Evolutionary conservation across 148 eudicot species (phyloP), one percentile per base, ranked within the genome.

Genomic region (Amaranthus cruentus): DNA sequence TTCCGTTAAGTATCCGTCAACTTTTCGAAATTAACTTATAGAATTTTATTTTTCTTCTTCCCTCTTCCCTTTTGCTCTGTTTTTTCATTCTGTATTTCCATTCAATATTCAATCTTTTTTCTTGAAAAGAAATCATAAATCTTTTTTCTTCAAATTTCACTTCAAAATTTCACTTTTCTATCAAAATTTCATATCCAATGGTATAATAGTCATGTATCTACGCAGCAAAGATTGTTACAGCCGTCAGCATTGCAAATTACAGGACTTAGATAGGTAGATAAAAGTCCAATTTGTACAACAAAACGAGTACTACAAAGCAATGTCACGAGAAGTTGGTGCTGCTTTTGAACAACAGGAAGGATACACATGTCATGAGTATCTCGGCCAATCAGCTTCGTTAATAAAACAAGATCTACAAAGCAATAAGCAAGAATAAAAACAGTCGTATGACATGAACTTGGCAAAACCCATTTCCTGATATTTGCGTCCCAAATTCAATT

Each of bases 331-430:
- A 91, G 90, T 70, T 89, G 94, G 68, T 91, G 97, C 67, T 91
- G 97, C 85, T 91, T 91, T 85, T 91, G 88, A 78, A 91, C 90
- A 66, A 91, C 94, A 46, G 97, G 97, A 57, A 91, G 91, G 66
- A 83, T 57, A 82, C 47, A 81, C 55, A 65, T 72, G 7, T 49
- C 9, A 49, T 50, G 2, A 74, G 13, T 3, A 47, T 38, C 69
- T 49, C 18, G 18, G 18, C 18, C 18, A 18, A 18, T 18, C 44
- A 73, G 55, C 51, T 78, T 53, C 71, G 65, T 49, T 54, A 3
- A 12, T 2, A 46, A 46, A 55, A 42, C 53, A 77, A 4, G 12
- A 57, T 12, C 38, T 44, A 42, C n/a, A 60, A 11, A 52, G 38
- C 11, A 63, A 42, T 9, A 55, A 76, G 10, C 47, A 58, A 46